These are phyloP conservation scores for Bipolaris sorokiniana DNA, from an alignment of 2,329 filamentous ascomycete genomes.

Conservation along the genomic window DNA sequence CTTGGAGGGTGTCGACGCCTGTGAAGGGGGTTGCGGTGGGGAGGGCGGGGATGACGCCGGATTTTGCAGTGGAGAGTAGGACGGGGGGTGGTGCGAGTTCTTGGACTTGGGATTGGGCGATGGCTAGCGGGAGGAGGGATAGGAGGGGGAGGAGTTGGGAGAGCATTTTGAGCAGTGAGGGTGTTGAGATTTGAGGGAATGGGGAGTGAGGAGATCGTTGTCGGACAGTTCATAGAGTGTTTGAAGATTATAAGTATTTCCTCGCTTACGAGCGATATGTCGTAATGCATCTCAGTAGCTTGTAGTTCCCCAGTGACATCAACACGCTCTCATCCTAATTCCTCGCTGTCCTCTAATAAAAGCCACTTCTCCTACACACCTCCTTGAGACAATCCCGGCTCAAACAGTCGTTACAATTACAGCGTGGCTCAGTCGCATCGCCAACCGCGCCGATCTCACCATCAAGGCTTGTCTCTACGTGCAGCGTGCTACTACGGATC, in stretches of 20 bases:
- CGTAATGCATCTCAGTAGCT: background rate
- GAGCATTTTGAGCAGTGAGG: constrained; percentile 1
- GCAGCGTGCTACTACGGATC: constrained; percentile 1
- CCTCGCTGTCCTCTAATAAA: background rate
- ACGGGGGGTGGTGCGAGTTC: constrained; percentile 26
- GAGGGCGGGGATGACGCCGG: constrained; percentile 29
- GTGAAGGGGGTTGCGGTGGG: constrained; percentile 26
- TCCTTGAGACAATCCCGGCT: background rate
- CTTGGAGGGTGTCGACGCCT: constrained; percentile 33
- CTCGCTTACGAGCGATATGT: background rate
- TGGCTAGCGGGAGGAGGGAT: constrained; percentile 11
- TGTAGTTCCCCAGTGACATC: constrained; percentile 1
- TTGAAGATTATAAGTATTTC: background rate
- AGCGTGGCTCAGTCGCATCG: background rate
- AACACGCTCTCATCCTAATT: background rate
- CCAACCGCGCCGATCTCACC: background rate
- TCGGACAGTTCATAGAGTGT: too few species aligned
- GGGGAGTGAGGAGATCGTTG: background rate
- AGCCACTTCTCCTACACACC: background rate
- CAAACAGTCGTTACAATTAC: background rate
- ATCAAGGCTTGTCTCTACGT: background rate
- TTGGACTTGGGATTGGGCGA: constrained; percentile 24
- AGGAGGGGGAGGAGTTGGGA: background rate
- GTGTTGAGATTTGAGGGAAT: background rate
- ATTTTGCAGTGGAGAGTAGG: constrained; percentile 28